Percentiles rank a stretch among this genome's conserved stretches.
These are phyloP conservation scores for Xylariaceae sp. DNA, from an alignment of 2,329 filamentous ascomycete genomes.

Conservation along the genomic window DNA sequence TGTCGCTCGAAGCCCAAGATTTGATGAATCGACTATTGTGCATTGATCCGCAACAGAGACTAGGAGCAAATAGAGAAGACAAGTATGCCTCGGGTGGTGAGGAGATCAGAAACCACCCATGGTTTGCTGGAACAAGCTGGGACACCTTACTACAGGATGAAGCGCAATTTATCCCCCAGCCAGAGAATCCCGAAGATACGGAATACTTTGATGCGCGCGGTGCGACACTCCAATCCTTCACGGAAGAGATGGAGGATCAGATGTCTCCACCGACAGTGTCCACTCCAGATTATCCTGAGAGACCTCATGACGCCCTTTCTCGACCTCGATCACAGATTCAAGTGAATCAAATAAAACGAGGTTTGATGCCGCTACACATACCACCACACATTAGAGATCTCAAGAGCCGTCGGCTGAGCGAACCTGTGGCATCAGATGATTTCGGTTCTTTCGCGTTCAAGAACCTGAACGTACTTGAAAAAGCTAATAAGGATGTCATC, in stretches of 20 bases:
- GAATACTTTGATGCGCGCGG: constrained; percentile 96
- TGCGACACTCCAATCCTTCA: constrained; percentile 87
- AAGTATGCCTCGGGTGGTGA: constrained; percentile 81
- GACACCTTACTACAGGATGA: constrained; percentile 89
- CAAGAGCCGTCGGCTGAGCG: constrained; percentile 82
- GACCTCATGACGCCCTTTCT: constrained; percentile 92
- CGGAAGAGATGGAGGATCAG: constrained; percentile 92
- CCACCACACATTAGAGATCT: constrained; percentile 92
- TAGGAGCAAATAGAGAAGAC: constrained; percentile 83
- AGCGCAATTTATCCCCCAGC: constrained; percentile 89
- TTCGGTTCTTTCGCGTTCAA: constrained; percentile 98
- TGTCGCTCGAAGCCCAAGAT: constrained; percentile 86
- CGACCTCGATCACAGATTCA: constrained; percentile 72
- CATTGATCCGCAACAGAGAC: constrained; percentile 73
- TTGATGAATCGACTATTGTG: constrained; percentile 91
- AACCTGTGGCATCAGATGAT: constrained; percentile 84
- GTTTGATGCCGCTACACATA: constrained; percentile 92
- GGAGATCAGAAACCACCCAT: constrained; percentile 85
- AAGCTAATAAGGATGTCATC: constrained; percentile 98
- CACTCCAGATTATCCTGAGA: constrained; percentile 75
- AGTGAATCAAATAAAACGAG: constrained; percentile 82
- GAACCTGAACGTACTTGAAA: constrained; percentile 92
- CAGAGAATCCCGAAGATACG: constrained; percentile 92
- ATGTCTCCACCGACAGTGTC: constrained; percentile 69
- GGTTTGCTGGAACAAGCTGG: constrained; percentile 89